phyloP scores from a whole-genome alignment of 148 eudicot species.

The Agrostemma githago region DNA sequence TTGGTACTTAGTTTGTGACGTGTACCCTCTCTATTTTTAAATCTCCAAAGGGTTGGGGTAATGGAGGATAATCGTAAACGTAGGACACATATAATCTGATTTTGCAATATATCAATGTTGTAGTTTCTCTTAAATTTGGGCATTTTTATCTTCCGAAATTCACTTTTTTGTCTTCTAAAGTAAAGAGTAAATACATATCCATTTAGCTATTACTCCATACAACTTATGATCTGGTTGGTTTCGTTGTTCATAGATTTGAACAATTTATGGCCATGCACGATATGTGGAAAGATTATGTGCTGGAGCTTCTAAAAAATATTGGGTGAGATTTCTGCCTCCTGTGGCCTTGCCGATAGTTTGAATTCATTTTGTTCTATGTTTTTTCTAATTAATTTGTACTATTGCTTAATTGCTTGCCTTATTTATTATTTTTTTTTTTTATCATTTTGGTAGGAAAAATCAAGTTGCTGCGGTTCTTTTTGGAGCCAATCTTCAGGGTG shows the following conservation, averaged over 20 bases:
- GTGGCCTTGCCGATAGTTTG: not conserved
- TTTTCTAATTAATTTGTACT: constrained; percentile 5
- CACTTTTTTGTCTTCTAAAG: not conserved
- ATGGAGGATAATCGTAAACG: not conserved
- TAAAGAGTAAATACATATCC: not conserved
- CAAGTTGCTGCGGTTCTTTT: constrained; percentile 63
- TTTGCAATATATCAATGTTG: not conserved
- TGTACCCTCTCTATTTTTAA: not conserved
- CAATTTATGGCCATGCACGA: constrained; percentile 68
- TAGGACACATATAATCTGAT: not conserved
- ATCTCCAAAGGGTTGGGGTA: not conserved
- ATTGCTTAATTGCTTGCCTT: not conserved
- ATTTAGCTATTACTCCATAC: not conserved
- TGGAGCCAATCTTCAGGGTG: constrained; percentile 83
- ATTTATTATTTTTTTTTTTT: not conserved
- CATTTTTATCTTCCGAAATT: not conserved
- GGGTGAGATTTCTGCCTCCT: constrained; percentile 41
- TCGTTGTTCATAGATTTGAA: constrained; percentile 44
- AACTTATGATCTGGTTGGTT: not conserved
- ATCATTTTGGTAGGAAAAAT: constrained; percentile 49
- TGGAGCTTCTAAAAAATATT: constrained; percentile 47
- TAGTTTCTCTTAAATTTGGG: not conserved
- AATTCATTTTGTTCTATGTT: constrained; percentile 8
- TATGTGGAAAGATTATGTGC: constrained; percentile 58
- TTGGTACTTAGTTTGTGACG: not conserved